Evolutionary conservation across 805 yeast genomes (phyloP), one percentile per base, ranked within the genome.

Genomic region (Pichia ethanolica): DNA sequence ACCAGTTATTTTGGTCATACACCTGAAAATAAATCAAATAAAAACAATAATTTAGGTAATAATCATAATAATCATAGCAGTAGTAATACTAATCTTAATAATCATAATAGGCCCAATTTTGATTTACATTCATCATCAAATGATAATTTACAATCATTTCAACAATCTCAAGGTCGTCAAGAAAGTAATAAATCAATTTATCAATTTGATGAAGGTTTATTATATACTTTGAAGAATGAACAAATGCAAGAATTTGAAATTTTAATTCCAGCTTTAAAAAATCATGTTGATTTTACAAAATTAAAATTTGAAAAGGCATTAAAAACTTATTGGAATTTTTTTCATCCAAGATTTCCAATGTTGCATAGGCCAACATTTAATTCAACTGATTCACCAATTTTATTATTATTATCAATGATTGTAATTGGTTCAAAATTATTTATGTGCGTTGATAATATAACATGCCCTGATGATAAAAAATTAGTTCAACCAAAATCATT

Each of bases 341-440:
- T 79, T 57, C 83, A 81, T 57, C 78, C 81, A 0, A 77, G 81
- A 54, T 78, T 77, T 52, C 75, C 85, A 2, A 69, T 82, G 37
- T 62, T 82, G 28, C 88, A 82, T 59, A 69, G 70, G 45, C 82
- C 84, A 4, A 74, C 86, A 5, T 83, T 82, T 52, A 69, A 67
- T 39, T 75, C 84, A 1, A 61, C 65, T 20, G 58, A 60, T 0
- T 67, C 78, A 0, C 78, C 79, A 6, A 73, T 79, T 0, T 65
- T 81, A 10, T 63, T 83, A 30, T 59, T 82, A 30, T 62, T 79
- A 45, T 60, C 82, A 6, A 81, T 82, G 80, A 66, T 80, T 11
- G 56, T 79, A 39, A 61, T 82, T 34, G 89, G 89, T 0, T 75
- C 83, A 28, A 60, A 60, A 43, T 45, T 66, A 36, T 59, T 63